These are phyloP conservation scores for Tanozyma kutaoensis DNA, from an alignment of 805 yeast species.

Conservation along the genomic window DNA sequence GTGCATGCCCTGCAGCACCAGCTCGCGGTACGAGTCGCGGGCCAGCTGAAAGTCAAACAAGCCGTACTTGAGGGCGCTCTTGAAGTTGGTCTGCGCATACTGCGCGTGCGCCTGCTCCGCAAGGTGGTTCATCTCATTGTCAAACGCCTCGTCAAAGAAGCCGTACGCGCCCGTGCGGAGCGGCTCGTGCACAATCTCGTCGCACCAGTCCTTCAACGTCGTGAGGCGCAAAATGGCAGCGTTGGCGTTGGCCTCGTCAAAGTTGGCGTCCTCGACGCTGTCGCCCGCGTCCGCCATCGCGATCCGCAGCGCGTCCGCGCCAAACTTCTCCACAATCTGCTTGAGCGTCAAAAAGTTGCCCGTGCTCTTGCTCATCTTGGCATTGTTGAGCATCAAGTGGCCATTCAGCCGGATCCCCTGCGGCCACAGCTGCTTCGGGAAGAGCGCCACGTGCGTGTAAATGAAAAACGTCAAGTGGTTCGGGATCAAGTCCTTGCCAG, in stretches of 20 bases:
- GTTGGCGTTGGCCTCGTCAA: conserved; percentile 92
- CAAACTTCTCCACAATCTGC: conserved; percentile 76
- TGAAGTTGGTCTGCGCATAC: conserved; percentile 65
- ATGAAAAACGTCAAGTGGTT: conserved; percentile 94
- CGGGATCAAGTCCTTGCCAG: conserved; percentile 95
- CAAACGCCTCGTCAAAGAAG: conserved; percentile 83
- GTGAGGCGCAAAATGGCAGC: conserved; percentile 92
- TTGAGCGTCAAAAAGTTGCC: conserved; percentile 92
- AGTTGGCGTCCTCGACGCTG: conserved; percentile 92
- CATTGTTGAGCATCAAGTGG: conserved; percentile 87
- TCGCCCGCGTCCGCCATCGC: conserved; percentile 99
- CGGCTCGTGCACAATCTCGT: conserved; percentile 44
- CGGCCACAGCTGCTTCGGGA: conserved; percentile 91
- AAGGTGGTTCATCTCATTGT: conserved; percentile 81
- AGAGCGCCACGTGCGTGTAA: conserved; percentile 84
- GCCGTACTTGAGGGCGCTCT: conserved; percentile 81
- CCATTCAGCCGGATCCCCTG: conserved; percentile 90
- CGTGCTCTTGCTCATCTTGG: conserved; percentile 95
- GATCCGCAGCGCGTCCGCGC: conserved; percentile 95
- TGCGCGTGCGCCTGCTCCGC: conserved; percentile 61
- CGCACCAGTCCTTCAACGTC: conserved; percentile 93
- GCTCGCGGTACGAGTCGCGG: conserved; percentile 93
- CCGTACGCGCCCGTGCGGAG: conserved; percentile 38
- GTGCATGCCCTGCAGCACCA: conserved; percentile 57
- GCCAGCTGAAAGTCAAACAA: conserved; percentile 90